Conservation (phyloP, 805 yeast genomes). For the Vanderwaltozyma polyspora region DNA sequence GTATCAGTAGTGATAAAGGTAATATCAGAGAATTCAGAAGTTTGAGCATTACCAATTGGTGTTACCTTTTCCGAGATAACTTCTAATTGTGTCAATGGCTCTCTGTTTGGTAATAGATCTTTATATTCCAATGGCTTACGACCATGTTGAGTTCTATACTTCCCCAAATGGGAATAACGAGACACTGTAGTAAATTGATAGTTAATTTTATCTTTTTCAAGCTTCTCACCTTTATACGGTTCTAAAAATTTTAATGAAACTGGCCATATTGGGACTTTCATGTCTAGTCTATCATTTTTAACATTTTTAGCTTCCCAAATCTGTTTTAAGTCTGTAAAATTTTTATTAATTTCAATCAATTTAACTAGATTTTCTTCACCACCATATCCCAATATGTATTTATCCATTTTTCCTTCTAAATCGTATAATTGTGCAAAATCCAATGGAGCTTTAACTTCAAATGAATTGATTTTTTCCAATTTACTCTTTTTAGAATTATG, state of each 20-base stretch:
- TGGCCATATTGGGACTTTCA: conserved; percentile 73
- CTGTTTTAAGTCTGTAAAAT: conserved; percentile 20
- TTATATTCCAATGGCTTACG: conserved; percentile 47
- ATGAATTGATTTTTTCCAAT: conserved; percentile 8
- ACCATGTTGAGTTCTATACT: conserved; percentile 58
- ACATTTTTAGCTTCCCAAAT: conserved; percentile 73
- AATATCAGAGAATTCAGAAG: conserved; percentile 15
- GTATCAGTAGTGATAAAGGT: conserved; percentile 63
- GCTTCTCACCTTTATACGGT: conserved; percentile 27
- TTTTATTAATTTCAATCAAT: conserved; percentile 17
- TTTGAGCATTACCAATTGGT: conserved; percentile 14
- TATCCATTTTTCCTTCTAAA: conserved; percentile 33
- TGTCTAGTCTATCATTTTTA: conserved; percentile 63
- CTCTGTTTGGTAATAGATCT: conserved; percentile 21
- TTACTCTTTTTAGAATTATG: conserved; percentile 9
- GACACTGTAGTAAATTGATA: conserved; percentile 54
- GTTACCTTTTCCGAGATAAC: conserved; percentile 8
- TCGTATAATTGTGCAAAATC: conserved; percentile 35
- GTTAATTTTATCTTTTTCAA: conserved; percentile 22
- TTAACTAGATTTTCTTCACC: conserved; percentile 60
- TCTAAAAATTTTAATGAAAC: conserved; percentile 39
- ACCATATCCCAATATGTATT: conserved; percentile 56
- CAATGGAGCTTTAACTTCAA: conserved; percentile 34
- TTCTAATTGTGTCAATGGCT: conserved; percentile 17
- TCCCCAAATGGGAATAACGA: conserved; percentile 42